Evolutionary conservation across 345 rosid species (phyloP).

Genomic region (Litchi chinensis): DNA sequence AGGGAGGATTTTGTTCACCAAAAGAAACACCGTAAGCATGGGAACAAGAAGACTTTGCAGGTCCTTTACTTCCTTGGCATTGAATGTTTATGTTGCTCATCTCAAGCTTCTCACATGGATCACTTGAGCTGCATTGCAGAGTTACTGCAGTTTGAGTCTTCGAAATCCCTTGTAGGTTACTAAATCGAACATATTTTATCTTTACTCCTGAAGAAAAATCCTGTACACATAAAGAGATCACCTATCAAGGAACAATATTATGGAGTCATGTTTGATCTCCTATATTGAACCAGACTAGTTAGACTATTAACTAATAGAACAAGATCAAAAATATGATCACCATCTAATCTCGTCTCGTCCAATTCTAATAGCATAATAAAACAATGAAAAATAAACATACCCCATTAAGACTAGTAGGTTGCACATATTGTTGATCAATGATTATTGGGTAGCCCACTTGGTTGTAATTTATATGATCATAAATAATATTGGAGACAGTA

Average conservation of each 20-base stretch:
- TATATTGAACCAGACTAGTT: too few species aligned
- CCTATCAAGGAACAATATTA: too few species aligned
- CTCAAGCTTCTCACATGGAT: neutral
- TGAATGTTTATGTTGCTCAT: neutral
- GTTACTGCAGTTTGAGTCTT: neutral
- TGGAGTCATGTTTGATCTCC: too few species aligned
- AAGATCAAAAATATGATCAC: too few species aligned
- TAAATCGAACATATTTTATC: neutral
- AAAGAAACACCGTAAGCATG: conserved; percentile 9
- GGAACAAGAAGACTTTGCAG: neutral
- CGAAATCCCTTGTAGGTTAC: neutral
- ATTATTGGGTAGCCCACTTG: neutral
- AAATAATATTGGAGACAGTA: neutral
- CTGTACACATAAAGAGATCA: neutral
- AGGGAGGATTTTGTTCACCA: conserved; percentile 27
- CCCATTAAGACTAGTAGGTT: too few species aligned
- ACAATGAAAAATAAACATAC: too few species aligned
- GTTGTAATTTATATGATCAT: neutral
- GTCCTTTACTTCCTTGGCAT: conserved; percentile 1
- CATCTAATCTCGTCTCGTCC: too few species aligned
- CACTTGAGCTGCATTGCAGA: neutral
- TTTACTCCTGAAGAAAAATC: neutral
- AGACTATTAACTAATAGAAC: too few species aligned
- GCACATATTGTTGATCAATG: conserved; percentile 1
- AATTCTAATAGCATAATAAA: too few species aligned